These are phyloP conservation scores for Arabidopsis arenosa DNA, from an alignment of 345 rosid genomes.

Conservation along the genomic window DNA sequence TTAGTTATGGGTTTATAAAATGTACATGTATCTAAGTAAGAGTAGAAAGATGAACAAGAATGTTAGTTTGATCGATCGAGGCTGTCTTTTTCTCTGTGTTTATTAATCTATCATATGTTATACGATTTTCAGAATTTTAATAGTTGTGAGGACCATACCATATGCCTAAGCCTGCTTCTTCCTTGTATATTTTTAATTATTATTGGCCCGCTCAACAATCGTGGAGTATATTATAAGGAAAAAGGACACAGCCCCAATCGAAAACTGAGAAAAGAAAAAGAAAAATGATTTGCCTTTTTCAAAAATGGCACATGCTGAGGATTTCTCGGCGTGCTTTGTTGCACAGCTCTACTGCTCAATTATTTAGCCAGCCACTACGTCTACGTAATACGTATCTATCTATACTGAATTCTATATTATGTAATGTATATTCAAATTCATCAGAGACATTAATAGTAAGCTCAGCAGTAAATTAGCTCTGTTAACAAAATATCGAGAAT, in stretches of 20 bases:
- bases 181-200: background rate
- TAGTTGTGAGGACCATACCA: constrained; percentile 23
- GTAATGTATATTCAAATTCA: background rate
- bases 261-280: background rate
- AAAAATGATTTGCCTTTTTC: constrained; percentile 30
- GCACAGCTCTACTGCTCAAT: constrained; percentile 30
- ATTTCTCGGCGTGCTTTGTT: constrained; percentile 39
- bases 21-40: background rate
- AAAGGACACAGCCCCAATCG: background rate
- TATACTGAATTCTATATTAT: background rate
- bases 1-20: background rate
- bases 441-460: background rate
- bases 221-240: background rate
- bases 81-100: constrained; percentile 5
- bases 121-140: constrained; percentile 5
- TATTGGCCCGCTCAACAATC: background rate
- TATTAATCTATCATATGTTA: background rate
- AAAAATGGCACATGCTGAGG: constrained; percentile 38
- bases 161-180: constrained; percentile 15
- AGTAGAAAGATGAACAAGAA: constrained; percentile 25
- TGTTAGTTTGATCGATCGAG: constrained; percentile 40
- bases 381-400: constrained; percentile 13
- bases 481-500: constrained; percentile 9
- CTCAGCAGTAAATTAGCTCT: background rate
- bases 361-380: constrained; percentile 28